These are phyloP conservation scores for Cladosporium phlei DNA, from an alignment of 2,329 filamentous ascomycete species.

Conservation along the genomic window DNA sequence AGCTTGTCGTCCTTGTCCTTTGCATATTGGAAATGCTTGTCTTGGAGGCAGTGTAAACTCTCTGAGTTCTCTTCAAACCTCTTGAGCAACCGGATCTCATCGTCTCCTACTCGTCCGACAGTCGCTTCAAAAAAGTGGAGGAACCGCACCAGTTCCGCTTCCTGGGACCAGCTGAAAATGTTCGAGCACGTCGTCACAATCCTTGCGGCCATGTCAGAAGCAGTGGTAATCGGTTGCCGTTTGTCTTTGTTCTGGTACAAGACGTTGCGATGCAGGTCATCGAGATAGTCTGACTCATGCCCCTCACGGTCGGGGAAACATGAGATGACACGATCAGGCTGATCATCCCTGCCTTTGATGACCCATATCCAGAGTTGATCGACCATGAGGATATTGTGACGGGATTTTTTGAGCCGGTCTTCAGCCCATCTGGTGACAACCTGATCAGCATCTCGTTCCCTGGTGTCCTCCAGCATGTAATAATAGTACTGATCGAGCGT, in stretches of 20 bases:
- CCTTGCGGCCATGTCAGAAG: constrained; percentile 59
- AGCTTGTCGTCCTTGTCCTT: constrained; percentile 46
- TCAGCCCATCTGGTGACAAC: constrained; percentile 48
- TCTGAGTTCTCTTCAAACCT: background rate
- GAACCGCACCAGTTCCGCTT: constrained; percentile 42
- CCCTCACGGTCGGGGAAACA: constrained; percentile 56
- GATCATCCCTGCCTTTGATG: constrained; percentile 36
- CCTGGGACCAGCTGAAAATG: constrained; percentile 51
- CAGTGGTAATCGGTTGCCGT: constrained; percentile 53
- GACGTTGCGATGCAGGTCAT: constrained; percentile 59
- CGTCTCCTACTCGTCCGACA: constrained; percentile 49
- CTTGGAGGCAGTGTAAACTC: background rate
- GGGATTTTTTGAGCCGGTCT: constrained; percentile 23
- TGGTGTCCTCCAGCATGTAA: constrained; percentile 56
- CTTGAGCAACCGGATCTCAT: constrained; percentile 48
- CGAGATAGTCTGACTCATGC: constrained; percentile 59
- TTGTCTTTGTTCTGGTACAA: constrained; percentile 63
- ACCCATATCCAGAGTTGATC: constrained; percentile 66
- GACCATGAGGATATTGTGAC: constrained; percentile 62
- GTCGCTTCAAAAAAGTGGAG: constrained; percentile 63
- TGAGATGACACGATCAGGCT: constrained; percentile 53
- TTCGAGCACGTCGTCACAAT: constrained; percentile 57
- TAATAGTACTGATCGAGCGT: constrained; percentile 65
- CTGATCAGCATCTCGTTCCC: constrained; percentile 57
- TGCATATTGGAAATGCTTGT: background rate